A percentile compares a stretch with the other conserved stretches of the same genome.
Conservation (phyloP, 179 eudicot genomes). For the Silene noctiflora region DNA sequence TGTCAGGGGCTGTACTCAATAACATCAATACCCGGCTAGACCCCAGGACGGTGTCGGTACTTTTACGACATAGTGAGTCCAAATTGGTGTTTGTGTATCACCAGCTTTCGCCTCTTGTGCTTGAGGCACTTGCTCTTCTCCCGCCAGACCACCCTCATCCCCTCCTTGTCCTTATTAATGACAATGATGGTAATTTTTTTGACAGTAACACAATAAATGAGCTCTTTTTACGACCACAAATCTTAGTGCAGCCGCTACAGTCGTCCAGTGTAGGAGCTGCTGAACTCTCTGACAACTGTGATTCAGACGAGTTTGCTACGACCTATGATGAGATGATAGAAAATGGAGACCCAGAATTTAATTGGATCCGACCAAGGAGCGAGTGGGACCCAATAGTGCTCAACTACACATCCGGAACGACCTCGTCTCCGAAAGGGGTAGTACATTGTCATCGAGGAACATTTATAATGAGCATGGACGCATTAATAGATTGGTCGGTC, state of each 20-base stretch:
- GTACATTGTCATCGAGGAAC: slow-evolving; percentile 34
- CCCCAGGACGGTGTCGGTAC: slow-evolving; percentile 31
- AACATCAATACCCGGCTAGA: slow-evolving; percentile 32
- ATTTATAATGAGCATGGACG: slow-evolving; percentile 23
- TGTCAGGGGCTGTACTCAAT: slow-evolving; percentile 69
- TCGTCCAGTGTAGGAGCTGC: not conserved
- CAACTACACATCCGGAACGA: slow-evolving; percentile 39
- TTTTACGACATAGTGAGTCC: slow-evolving; percentile 32
- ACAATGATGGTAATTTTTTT: slow-evolving; percentile 9
- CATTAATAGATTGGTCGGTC: slow-evolving; percentile 32
- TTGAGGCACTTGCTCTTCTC: slow-evolving; percentile 30
- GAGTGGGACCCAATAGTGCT: slow-evolving; percentile 41
- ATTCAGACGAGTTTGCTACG: not conserved
- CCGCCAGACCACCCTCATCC: slow-evolving; percentile 26
- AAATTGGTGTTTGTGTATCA: slow-evolving; percentile 34
- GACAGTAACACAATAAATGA: not conserved
- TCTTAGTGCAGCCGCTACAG: not conserved
- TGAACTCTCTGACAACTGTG: not conserved
- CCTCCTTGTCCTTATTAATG: slow-evolving; percentile 24
- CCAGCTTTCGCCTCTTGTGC: slow-evolving; percentile 23
- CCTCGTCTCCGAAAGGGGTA: slow-evolving; percentile 32
- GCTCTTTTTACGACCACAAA: not conserved
- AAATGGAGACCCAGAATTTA: slow-evolving; percentile 23
- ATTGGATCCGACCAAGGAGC: slow-evolving; percentile 28
- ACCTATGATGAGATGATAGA: slow-evolving; percentile 22